Evolutionary conservation across 352 stramenopile species (phyloP).

Genomic region (Phytophthora boehmeriae): DNA sequence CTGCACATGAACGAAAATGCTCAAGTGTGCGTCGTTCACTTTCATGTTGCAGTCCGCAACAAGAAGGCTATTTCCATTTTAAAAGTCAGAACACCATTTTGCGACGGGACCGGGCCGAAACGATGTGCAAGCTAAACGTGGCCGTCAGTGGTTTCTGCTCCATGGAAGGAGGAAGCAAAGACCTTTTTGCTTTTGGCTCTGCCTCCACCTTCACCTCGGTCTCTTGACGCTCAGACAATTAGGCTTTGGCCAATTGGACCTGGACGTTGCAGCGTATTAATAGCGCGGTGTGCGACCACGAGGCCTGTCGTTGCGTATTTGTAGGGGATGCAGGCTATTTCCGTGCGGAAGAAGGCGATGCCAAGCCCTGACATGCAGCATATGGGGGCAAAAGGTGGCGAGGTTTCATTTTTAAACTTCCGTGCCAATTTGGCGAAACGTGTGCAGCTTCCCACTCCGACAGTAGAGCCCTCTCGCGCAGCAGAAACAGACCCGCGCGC

Average conservation of each 20-base stretch:
- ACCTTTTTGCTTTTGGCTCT: neutral
- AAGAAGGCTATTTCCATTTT: conserved; percentile 16
- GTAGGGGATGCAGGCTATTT: conserved; percentile 35
- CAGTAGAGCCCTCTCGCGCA: conserved; percentile 36
- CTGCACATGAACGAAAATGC: neutral
- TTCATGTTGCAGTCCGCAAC: neutral
- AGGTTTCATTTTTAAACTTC: conserved; percentile 81
- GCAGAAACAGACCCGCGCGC: conserved; percentile 35
- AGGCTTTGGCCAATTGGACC: conserved; percentile 17
- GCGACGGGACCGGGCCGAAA: conserved; percentile 25
- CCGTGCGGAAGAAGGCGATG: conserved; percentile 19
- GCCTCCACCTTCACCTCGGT: conserved; percentile 8
- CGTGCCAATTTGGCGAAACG: conserved; percentile 49
- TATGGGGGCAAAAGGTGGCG: conserved; percentile 23
- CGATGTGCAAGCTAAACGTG: conserved; percentile 28
- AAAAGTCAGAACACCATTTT: conserved; percentile 6
- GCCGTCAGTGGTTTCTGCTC: conserved; percentile 25
- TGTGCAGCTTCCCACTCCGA: conserved; percentile 36
- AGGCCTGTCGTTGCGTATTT: conserved; percentile 31
- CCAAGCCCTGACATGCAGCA: neutral
- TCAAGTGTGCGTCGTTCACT: neutral
- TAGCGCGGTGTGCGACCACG: conserved; percentile 25
- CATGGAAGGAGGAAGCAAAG: too few species aligned
- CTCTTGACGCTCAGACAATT: conserved; percentile 11
- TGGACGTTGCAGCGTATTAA: conserved; percentile 25